phyloP scores from a whole-genome alignment of 2,329 filamentous ascomycete species.

The Fusarium heterosporum region DNA sequence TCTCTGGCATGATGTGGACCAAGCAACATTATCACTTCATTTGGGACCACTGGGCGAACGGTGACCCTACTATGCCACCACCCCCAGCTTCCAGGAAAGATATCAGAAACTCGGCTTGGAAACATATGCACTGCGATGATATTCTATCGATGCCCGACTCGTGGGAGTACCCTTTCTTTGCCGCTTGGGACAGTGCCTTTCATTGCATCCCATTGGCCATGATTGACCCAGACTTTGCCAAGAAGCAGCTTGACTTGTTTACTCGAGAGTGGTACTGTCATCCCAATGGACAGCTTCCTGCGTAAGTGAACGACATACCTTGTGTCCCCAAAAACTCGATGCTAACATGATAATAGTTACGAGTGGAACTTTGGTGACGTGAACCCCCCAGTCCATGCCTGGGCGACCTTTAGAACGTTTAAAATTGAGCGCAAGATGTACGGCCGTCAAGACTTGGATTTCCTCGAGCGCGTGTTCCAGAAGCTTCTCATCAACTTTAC shows the following conservation, averaged over 20 bases:
- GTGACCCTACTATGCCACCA: conserved; percentile 87
- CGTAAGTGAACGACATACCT: conserved; percentile 63
- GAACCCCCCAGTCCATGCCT: conserved; percentile 95
- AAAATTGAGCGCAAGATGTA: conserved; percentile 99
- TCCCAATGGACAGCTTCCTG: conserved; percentile 93
- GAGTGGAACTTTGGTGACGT: conserved; percentile 99
- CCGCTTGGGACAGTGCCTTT: conserved; percentile 96
- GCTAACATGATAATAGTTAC: conserved; percentile 58
- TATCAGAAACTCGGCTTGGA: conserved; percentile 90
- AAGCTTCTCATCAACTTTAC: conserved; percentile 97
- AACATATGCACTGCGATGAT: conserved; percentile 93
- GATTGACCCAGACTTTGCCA: conserved; percentile 97
- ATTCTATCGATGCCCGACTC: conserved; percentile 98
- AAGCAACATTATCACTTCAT: conserved; percentile 98
- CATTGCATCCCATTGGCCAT: conserved; percentile 96
- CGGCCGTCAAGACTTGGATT: conserved; percentile 92
- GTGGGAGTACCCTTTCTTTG: conserved; percentile 99
- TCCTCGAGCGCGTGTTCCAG: conserved; percentile 95
- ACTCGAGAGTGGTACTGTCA: conserved; percentile 99
- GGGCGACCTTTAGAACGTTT: conserved; percentile 95
- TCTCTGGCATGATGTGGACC: conserved; percentile 98
- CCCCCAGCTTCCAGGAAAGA: conserved; percentile 83
- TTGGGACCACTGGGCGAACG: conserved; percentile 98
- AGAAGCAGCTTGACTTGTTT: conserved; percentile 96
- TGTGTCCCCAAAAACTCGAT: background rate